Evolutionary conservation across 441 rosid genomes (phyloP), one percentile per base, ranked within the genome.

Genomic region (Eruca vesicaria): DNA sequence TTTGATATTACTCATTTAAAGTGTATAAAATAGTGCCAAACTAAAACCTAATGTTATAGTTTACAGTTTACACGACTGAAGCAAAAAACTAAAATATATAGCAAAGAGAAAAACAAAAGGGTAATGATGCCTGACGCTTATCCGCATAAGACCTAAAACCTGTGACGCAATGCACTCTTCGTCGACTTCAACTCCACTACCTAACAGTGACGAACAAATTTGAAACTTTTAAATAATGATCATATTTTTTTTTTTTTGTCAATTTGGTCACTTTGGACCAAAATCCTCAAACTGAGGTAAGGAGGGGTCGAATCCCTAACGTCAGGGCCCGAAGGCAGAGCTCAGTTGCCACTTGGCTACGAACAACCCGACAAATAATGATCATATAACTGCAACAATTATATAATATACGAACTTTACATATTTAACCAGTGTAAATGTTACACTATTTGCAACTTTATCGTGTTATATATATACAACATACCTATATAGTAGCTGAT

Each of bases 81-180:
- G 43, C 55, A 63, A 63, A 32, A 41, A 65, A 63, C 48, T 57
- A 14, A 4, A 77, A 58, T 50, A 72, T 63, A n/a, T 9, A 72
- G 12, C 23, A 62, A 9, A 72, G 73, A 72, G 52, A 61, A 4
- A 31, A 67, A 72, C 77, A 53, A 78, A 76, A 52, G 14, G 36
- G 53, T 67, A 29, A 61, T 78, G 80, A 53, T 78, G 69, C 67
- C 66, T 78, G 73, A 67, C 77, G 32, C 71, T 76, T 72, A 72
- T 78, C 80, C 77, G 77, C 68, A 68, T 66, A 66, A 60, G 53
- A 71, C 72, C 76, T 71, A 50, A 58, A 69, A 21, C 32, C 21
- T 64, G 75, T 63, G 61, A 70, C 75, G 63, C 66, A 59, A 23
- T 52, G 73, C 69, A 60, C 43, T 63, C 66, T 20, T 69, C 66